These are phyloP conservation scores for Trypanosoma boissoni DNA, from an alignment of 208 protist species.

Conservation along the genomic window DNA sequence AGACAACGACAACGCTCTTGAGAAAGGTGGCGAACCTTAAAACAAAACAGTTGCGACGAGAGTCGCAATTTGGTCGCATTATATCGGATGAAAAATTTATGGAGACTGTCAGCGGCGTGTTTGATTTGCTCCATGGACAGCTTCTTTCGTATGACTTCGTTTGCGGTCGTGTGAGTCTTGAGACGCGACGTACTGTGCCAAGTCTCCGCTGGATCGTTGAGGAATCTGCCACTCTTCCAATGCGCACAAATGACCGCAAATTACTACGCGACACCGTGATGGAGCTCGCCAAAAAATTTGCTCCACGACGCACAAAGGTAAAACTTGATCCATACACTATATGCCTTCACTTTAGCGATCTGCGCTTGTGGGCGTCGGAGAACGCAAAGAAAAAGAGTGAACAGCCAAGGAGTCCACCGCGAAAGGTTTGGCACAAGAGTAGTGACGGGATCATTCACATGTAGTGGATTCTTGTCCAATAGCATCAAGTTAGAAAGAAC, in stretches of 20 bases:
- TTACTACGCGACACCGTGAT: conserved; percentile 8
- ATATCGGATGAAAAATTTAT: conserved; percentile 51
- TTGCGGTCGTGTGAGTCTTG: conserved; percentile 25
- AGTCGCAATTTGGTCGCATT: conserved; percentile 56
- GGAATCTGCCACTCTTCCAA: conserved; percentile 11
- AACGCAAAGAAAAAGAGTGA: conserved; percentile 9
- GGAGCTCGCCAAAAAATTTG: conserved; percentile 18
- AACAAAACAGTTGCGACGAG: conserved; percentile 26
- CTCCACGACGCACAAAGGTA: conserved; percentile 18
- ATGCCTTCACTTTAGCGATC: conserved; percentile 22
- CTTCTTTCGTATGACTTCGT: conserved; percentile 30
- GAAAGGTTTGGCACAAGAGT: background rate
- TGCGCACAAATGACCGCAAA: conserved; percentile 21
- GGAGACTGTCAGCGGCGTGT: conserved; percentile 17
- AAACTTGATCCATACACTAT: conserved; percentile 15
- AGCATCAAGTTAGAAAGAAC: background rate
- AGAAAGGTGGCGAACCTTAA: conserved; percentile 13
- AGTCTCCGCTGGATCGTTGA: conserved; percentile 21
- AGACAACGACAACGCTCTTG: conserved; percentile 33
- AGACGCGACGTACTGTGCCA: conserved; percentile 16
- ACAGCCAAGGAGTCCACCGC: background rate
- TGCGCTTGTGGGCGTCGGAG: conserved; percentile 1
- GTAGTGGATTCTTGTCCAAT: conserved; percentile 2
- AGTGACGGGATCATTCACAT: conserved; percentile 14
- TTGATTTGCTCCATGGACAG: conserved; percentile 16